A percentile compares a stretch with the other conserved stretches of the same genome.
phyloP scores from a whole-genome alignment of 371 early-diverging fungal genomes.

The Phascolomyces articulosus region DNA sequence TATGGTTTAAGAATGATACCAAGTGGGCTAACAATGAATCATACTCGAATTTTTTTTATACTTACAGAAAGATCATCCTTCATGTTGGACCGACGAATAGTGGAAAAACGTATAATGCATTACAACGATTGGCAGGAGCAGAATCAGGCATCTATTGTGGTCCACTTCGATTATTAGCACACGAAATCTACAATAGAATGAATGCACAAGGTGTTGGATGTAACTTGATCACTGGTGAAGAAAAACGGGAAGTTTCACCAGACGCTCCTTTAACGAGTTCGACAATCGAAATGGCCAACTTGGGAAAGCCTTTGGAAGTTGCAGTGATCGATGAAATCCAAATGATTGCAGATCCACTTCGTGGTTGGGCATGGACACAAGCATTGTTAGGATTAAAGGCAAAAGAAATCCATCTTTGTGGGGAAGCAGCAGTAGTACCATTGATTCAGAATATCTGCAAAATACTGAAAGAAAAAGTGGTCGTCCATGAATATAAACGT shows the following conservation, averaged over 20 bases:
- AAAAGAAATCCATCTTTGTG: slow-evolving; percentile 90
- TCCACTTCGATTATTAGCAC: slow-evolving; percentile 91
- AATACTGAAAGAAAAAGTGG: slow-evolving; percentile 76
- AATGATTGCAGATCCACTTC: slow-evolving; percentile 83
- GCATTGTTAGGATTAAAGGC: slow-evolving; percentile 86
- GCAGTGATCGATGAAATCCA: slow-evolving; percentile 98
- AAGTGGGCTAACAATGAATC: too few species aligned
- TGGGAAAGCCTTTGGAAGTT: slow-evolving; percentile 68
- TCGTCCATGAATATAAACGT: slow-evolving; percentile 80
- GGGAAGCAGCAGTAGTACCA: slow-evolving; percentile 87
- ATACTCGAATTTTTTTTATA: too few species aligned
- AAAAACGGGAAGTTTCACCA: slow-evolving; percentile 61
- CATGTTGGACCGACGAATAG: slow-evolving; percentile 98
- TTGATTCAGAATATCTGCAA: slow-evolving; percentile 78
- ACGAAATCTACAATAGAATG: slow-evolving; percentile 90
- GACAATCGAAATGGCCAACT: slow-evolving; percentile 92
- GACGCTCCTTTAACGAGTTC: slow-evolving; percentile 63
- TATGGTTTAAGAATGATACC: too few species aligned
- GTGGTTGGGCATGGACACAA: slow-evolving; percentile 97
- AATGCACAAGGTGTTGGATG: slow-evolving; percentile 76
- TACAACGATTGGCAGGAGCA: slow-evolving; percentile 70
- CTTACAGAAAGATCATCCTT: slow-evolving; percentile 74
- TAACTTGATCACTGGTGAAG: slow-evolving; percentile 93
- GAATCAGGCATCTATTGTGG: slow-evolving; percentile 86
- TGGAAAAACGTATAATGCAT: slow-evolving; percentile 93